Evolutionary conservation across 495 filamentous ascomycete genomes (phyloP).

Genomic region (Penicillium malachiteum): DNA sequence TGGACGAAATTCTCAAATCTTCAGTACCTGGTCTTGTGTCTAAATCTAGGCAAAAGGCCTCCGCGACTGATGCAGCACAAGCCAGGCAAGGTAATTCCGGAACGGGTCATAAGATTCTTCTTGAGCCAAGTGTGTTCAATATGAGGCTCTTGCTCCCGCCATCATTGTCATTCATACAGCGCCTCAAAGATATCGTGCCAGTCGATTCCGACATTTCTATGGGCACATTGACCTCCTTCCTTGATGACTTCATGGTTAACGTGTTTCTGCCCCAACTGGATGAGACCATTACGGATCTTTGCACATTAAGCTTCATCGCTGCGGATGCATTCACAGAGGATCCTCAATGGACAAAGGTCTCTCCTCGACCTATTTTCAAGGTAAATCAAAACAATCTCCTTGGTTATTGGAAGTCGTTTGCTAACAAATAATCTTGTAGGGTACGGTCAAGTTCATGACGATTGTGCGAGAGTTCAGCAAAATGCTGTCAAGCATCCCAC

Average conservation of each 20-base stretch:
- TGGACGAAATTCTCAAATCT: constrained; percentile 83
- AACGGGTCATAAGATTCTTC: constrained; percentile 79
- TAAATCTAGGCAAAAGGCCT: constrained; percentile 55
- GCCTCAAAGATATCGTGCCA: constrained; percentile 89
- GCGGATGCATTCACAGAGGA: constrained; percentile 87
- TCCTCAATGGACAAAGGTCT: constrained; percentile 71
- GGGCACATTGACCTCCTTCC: constrained; percentile 87
- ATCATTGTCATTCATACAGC: constrained; percentile 88
- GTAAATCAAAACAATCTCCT: constrained; percentile 23
- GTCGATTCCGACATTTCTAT: constrained; percentile 77
- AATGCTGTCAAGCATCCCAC: constrained; percentile 92
- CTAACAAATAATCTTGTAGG: constrained; percentile 35
- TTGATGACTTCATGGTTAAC: constrained; percentile 97
- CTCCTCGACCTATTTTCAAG: constrained; percentile 85
- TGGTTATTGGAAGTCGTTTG: constrained; percentile 3
- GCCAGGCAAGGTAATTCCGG: constrained; percentile 52
- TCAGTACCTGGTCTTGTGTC: constrained; percentile 93
- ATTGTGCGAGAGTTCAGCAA: constrained; percentile 87
- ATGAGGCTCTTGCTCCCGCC: constrained; percentile 92
- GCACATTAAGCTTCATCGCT: constrained; percentile 77
- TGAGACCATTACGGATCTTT: constrained; percentile 88
- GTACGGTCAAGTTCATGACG: constrained; percentile 83
- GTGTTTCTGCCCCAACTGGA: constrained; percentile 97
- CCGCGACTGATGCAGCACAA: constrained; percentile 35
- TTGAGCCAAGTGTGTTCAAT: constrained; percentile 96